Percentiles rank a stretch among this genome's conserved stretches.
phyloP scores from a whole-genome alignment of 306 rosid genomes.

The Vigna unguiculata region DNA sequence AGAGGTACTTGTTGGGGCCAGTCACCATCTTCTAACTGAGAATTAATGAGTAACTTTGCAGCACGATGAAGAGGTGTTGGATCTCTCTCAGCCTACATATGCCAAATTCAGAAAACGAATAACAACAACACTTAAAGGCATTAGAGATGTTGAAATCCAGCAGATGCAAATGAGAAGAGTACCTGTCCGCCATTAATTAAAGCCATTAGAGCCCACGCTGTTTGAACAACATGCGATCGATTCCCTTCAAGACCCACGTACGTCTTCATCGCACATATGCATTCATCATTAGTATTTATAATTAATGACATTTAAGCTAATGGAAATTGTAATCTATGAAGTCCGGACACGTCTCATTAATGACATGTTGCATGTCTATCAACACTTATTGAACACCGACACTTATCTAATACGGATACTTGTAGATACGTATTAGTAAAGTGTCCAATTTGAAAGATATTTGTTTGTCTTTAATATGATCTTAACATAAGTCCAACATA shows the following conservation, averaged over 20 bases:
- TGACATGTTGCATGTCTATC: too few species aligned
- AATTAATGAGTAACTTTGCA: neutral
- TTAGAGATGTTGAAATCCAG: too few species aligned
- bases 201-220: conserved; percentile 25
- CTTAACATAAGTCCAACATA: too few species aligned
- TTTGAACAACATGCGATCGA: conserved; percentile 9
- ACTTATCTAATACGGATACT: too few species aligned
- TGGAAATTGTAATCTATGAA: neutral
- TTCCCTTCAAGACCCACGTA: conserved; percentile 25
- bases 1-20: neutral
- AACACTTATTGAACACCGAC: too few species aligned
- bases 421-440: too few species aligned
- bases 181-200: conserved; percentile 22
- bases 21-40: neutral
- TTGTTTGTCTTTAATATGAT: too few species aligned
- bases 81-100: neutral
- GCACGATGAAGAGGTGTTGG: neutral
- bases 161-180: neutral
- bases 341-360: too few species aligned
- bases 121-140: too few species aligned
- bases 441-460: too few species aligned
- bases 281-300: too few species aligned
- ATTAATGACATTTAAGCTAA: neutral
- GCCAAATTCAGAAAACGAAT: too few species aligned
- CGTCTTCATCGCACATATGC: neutral